Percentiles rank a stretch among this genome's conserved stretches.
Evolutionary conservation across 169 alveolate species (phyloP).

Genomic region (Eimeria maxima): DNA sequence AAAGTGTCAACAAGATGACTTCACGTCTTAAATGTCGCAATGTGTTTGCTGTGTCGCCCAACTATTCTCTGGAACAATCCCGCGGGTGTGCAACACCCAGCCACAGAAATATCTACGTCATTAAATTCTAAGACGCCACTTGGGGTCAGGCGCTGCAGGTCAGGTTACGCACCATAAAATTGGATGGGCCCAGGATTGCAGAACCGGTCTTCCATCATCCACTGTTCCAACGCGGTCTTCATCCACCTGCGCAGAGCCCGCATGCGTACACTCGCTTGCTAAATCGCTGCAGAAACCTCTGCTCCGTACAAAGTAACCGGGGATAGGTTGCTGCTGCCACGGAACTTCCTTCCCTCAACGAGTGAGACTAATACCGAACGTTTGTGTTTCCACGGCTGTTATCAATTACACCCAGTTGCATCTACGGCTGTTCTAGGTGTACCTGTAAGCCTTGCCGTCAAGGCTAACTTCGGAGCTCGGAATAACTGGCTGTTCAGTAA

Average conservation of each 20-base stretch:
- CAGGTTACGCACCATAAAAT: slow-evolving; percentile 89
- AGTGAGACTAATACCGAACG: neutral
- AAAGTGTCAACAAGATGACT: neutral
- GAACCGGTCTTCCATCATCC: slow-evolving; percentile 97
- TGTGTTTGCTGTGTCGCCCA: neutral
- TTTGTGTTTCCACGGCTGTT: neutral
- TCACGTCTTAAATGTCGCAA: neutral
- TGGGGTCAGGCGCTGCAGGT: neutral
- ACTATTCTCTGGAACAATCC: neutral
- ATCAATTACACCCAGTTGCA: neutral
- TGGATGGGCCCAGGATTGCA: slow-evolving; percentile 99
- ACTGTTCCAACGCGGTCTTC: slow-evolving; percentile 86
- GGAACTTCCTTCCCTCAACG: neutral
- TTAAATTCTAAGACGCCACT: neutral
- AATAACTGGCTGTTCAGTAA: slow-evolving; percentile 92
- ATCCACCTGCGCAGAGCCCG: slow-evolving; percentile 69
- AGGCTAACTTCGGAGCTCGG: slow-evolving; percentile 96
- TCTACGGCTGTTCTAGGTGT: neutral
- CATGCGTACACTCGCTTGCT: neutral
- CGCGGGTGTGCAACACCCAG: neutral
- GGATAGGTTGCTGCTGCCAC: neutral
- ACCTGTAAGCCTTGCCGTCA: slow-evolving; percentile 92
- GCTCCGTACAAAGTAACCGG: neutral
- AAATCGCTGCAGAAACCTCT: neutral
- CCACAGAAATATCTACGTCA: neutral